These are phyloP conservation scores for Sporisorium scitamineum DNA, from an alignment of 1,284 basidiomycete species.

Conservation along the genomic window DNA sequence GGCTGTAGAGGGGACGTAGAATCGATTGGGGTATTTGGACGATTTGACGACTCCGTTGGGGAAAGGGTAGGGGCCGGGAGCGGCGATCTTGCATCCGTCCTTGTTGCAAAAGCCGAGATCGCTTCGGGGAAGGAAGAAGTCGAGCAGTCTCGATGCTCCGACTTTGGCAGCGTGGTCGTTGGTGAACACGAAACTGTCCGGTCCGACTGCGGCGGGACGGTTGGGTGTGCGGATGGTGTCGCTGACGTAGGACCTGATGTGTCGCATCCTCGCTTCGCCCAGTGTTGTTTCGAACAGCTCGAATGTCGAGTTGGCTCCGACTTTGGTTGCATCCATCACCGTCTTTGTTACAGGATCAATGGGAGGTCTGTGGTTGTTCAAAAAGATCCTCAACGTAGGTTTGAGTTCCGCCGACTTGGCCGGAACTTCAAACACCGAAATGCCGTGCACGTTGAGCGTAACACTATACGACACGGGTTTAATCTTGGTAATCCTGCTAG, in stretches of 20 bases:
- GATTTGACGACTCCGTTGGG: conserved; percentile 53
- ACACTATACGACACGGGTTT: conserved; percentile 70
- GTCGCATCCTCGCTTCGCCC: conserved; percentile 72
- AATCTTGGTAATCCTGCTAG: conserved; percentile 73
- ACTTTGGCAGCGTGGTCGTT: conserved; percentile 59
- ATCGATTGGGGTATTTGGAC: conserved; percentile 28
- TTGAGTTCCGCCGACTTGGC: conserved; percentile 38
- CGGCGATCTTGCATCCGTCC: conserved; percentile 57
- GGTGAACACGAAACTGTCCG: conserved; percentile 60
- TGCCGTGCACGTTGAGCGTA: conserved; percentile 76
- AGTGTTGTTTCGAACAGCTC: conserved; percentile 77
- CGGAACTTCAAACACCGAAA: conserved; percentile 74
- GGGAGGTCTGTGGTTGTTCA: conserved; percentile 60
- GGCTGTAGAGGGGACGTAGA: conserved; percentile 42
- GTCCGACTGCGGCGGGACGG: conserved; percentile 74
- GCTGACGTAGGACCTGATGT: conserved; percentile 76
- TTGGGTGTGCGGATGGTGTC: conserved; percentile 77
- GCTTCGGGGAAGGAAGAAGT: conserved; percentile 36
- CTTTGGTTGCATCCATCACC: conserved; percentile 64
- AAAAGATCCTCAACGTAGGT: conserved; percentile 53
- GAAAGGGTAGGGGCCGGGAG: conserved; percentile 30
- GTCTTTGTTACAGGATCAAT: conserved; percentile 33
- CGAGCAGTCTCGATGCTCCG: conserved; percentile 30
- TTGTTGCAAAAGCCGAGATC: conserved; percentile 55
- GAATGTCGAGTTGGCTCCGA: conserved; percentile 78